These are phyloP conservation scores for Aspergillus tanneri DNA, from an alignment of 2,329 filamentous ascomycete genomes.

Conservation along the genomic window DNA sequence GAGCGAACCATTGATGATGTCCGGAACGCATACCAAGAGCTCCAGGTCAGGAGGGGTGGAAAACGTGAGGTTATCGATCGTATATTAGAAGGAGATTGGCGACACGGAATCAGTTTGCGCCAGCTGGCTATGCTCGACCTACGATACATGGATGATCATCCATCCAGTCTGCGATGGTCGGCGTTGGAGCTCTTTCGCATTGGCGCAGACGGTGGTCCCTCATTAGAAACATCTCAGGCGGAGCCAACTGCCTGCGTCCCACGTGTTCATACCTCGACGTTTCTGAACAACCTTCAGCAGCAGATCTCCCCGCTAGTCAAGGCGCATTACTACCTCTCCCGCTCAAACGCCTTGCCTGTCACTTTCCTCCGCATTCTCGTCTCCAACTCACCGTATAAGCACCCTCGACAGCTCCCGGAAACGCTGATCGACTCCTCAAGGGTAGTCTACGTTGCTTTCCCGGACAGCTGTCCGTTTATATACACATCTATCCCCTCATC, in stretches of 20 bases:
- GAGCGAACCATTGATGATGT: constrained; percentile 65
- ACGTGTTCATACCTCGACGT: constrained; percentile 76
- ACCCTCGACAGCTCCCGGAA: constrained; percentile 41
- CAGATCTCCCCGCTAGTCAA: constrained; percentile 77
- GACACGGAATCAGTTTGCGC: constrained; percentile 54
- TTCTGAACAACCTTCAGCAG: constrained; percentile 71
- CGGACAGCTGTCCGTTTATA: constrained; percentile 73
- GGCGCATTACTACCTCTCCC: constrained; percentile 76
- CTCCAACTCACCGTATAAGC: constrained; percentile 76
- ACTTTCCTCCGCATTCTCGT: constrained; percentile 76
- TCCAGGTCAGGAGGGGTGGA: constrained; percentile 56
- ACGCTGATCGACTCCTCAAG: constrained; percentile 60
- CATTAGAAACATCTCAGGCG: constrained; percentile 20
- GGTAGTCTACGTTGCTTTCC: constrained; percentile 78
- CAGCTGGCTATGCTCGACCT: constrained; percentile 58
- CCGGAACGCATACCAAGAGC: constrained; percentile 61
- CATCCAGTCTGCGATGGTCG: constrained; percentile 53
- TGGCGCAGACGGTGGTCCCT: constrained; percentile 19
- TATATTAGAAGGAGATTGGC: constrained; percentile 58
- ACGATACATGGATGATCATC: constrained; percentile 55
- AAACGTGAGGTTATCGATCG: constrained; percentile 57
- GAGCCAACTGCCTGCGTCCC: constrained; percentile 52
- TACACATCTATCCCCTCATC: constrained; percentile 59
- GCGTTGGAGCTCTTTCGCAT: constrained; percentile 49
- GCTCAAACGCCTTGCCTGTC: constrained; percentile 63